Evolutionary conservation across 371 early-diverging fungal genomes (phyloP).

Genomic region (Apophysomyces trapeziformis): DNA sequence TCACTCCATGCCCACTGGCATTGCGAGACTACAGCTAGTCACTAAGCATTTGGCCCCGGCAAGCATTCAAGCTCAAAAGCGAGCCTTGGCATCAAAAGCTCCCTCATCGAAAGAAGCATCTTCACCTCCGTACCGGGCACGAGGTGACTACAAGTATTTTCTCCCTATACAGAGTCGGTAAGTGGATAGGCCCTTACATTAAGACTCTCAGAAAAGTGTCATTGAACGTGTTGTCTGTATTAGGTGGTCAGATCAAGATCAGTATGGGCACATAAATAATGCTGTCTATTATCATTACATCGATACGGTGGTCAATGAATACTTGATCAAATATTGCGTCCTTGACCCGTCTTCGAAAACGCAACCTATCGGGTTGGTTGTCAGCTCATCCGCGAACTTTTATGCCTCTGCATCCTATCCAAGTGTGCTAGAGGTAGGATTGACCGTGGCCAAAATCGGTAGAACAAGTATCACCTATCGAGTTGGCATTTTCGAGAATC

Average conservation of each 20-base stretch:
- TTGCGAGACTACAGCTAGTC: neutral
- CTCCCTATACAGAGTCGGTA: constrained; percentile 51
- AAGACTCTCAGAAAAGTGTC: too few species aligned
- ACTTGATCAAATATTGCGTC: constrained; percentile 55
- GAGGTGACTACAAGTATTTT: constrained; percentile 44
- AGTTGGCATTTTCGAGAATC: constrained; percentile 62
- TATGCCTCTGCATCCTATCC: constrained; percentile 60
- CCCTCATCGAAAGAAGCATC: neutral
- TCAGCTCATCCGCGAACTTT: constrained; percentile 54
- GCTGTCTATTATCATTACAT: constrained; percentile 63
- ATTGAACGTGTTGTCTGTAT: neutral
- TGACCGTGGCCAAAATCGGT: constrained; percentile 59
- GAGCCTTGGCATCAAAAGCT: neutral
- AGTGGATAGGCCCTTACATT: neutral
- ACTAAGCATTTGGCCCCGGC: neutral
- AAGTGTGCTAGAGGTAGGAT: constrained; percentile 55
- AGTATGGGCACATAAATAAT: constrained; percentile 71
- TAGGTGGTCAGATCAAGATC: constrained; percentile 66
- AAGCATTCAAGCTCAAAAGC: neutral
- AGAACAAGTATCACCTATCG: constrained; percentile 63
- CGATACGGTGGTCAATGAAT: constrained; percentile 65
- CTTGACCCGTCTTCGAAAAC: constrained; percentile 42
- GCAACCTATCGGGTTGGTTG: constrained; percentile 60
- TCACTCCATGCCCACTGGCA: neutral
- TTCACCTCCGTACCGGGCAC: constrained; percentile 19